Percentiles rank a stretch among this genome's conserved stretches.
Evolutionary conservation across 2,329 filamentous ascomycete species (phyloP).

Genomic region (Penicillium sp.): DNA sequence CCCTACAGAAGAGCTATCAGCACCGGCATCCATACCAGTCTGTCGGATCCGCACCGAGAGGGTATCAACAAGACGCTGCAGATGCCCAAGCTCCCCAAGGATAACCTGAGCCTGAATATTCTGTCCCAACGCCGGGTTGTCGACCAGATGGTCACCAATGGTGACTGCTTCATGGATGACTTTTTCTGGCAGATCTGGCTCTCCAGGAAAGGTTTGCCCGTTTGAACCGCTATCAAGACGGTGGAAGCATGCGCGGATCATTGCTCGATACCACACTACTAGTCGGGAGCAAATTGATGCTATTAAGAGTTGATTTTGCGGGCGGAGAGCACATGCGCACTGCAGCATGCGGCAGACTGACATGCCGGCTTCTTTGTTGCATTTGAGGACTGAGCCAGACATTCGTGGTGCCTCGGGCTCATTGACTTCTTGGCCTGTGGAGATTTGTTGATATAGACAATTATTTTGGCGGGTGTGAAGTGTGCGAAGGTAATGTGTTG

Average conservation of each 20-base stretch:
- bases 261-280: constrained; percentile 6
- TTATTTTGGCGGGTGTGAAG: constrained; percentile 1
- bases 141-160: constrained; percentile 11
- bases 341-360: constrained; percentile 12
- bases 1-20: background rate
- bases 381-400: constrained; percentile 7
- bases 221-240: background rate
- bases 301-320: constrained; percentile 7
- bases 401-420: background rate
- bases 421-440: background rate
- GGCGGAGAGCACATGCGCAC: constrained; percentile 2
- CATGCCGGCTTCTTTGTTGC: constrained; percentile 7
- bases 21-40: background rate
- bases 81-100: constrained; percentile 1
- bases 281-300: constrained; percentile 8
- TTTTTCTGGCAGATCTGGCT: background rate
- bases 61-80: constrained; percentile 8
- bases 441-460: background rate
- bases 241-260: constrained; percentile 3
- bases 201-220: background rate
- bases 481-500: constrained; percentile 5
- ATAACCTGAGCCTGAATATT: constrained; percentile 6
- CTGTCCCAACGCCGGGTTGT: background rate
- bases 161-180: constrained; percentile 5
- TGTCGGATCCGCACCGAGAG: constrained; percentile 5